Conservation (phyloP, 345 rosid species). For the Anacardium occidentale region DNA sequence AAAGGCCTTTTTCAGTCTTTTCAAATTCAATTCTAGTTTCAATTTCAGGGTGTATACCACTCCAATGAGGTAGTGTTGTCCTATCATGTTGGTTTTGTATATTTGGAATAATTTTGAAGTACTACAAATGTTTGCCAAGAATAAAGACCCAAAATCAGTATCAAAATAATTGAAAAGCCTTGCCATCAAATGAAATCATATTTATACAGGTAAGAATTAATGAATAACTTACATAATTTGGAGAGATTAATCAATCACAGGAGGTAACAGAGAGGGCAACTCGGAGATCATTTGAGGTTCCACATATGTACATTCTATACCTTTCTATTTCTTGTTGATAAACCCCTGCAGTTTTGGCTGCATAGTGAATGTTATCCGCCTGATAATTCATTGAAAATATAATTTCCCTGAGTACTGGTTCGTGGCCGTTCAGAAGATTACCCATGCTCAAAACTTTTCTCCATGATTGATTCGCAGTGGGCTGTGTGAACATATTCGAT, state of each 20-base stretch:
- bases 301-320: conserved; percentile 81
- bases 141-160: neutral
- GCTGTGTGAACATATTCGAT: conserved; percentile 70
- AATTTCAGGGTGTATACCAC: neutral
- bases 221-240: neutral
- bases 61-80: neutral
- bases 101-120: neutral
- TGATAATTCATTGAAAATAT: conserved; percentile 62
- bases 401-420: conserved; percentile 78
- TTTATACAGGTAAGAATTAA: neutral
- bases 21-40: neutral
- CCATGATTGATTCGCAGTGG: conserved; percentile 90
- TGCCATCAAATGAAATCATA: neutral
- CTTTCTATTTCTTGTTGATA: conserved; percentile 65
- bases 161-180: no score
- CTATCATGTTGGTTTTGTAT: neutral
- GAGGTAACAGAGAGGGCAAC: conserved; percentile 88
- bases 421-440: conserved; percentile 91
- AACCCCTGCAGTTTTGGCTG: conserved; percentile 36
- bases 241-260: conserved; percentile 47
- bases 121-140: neutral
- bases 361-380: conserved; percentile 53
- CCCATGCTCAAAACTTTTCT: conserved; percentile 98
- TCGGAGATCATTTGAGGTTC: conserved; percentile 92
- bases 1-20: neutral